phyloP scores from a whole-genome alignment of 2,329 filamentous ascomycete genomes.

The Aspergillus latus region DNA sequence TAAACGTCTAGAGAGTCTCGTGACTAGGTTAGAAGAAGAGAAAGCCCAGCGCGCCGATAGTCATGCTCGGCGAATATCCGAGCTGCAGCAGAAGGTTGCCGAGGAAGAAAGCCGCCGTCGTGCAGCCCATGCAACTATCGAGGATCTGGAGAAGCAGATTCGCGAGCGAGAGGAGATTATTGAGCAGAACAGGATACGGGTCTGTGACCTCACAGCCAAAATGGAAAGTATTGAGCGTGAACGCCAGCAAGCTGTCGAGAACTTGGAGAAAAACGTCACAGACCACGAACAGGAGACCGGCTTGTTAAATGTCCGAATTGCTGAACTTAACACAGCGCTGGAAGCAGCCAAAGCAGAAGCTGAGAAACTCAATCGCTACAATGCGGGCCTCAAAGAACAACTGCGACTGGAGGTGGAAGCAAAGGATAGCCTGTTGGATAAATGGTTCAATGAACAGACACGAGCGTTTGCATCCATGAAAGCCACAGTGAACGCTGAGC shows the following conservation, averaged over 20 bases:
- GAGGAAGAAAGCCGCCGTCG: constrained; percentile 35
- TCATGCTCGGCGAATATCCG: constrained; percentile 31
- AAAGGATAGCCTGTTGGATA: constrained; percentile 35
- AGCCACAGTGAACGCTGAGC: constrained; percentile 40
- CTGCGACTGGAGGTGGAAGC: constrained; percentile 39
- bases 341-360: constrained; percentile 37
- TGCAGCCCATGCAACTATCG: constrained; percentile 37
- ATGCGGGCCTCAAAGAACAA: constrained; percentile 38
- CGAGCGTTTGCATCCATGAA: constrained; percentile 36
- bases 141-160: constrained; percentile 36
- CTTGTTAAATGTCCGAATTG: constrained; percentile 43
- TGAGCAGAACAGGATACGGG: constrained; percentile 35
- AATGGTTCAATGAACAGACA: constrained; percentile 35
- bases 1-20: constrained; percentile 43
- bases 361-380: constrained; percentile 37
- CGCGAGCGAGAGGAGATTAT: constrained; percentile 38
- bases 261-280: constrained; percentile 24
- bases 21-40: constrained; percentile 43
- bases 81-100: constrained; percentile 37
- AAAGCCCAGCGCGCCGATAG: constrained; percentile 30
- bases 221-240: constrained; percentile 38
- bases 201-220: constrained; percentile 35
- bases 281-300: constrained; percentile 39
- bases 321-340: constrained; percentile 42
- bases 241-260: constrained; percentile 25